Percentiles rank a stretch among this genome's conserved stretches.
phyloP scores from a whole-genome alignment of 108 stramenopile species.

The Skeletonema menzelii region DNA sequence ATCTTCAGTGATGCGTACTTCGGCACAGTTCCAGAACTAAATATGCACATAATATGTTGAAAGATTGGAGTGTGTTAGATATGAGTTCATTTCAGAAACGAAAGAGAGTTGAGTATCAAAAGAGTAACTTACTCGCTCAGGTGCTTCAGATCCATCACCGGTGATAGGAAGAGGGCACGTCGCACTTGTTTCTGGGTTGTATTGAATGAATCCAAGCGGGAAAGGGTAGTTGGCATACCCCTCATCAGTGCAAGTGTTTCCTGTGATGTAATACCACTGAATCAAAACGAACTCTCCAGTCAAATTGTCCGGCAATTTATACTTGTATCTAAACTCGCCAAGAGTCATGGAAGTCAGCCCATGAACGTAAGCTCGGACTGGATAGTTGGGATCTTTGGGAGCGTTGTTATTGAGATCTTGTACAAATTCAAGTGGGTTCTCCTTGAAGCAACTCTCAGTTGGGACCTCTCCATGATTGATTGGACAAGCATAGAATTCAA shows the following conservation, averaged over 20 bases:
- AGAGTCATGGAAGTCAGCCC: not conserved
- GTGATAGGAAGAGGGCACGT: conserved; percentile 9
- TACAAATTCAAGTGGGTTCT: conserved; percentile 38
- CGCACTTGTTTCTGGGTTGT: not conserved
- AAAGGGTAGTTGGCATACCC: not conserved
- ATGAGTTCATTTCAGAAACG: not conserved
- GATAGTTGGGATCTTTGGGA: conserved; percentile 35
- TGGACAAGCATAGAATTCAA: conserved; percentile 47
- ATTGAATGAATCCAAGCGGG: not conserved
- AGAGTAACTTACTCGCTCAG: conserved; percentile 2
- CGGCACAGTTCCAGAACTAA: conserved; percentile 20
- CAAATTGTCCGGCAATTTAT: not conserved
- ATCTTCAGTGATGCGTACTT: conserved; percentile 11
- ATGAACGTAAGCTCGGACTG: conserved; percentile 39
- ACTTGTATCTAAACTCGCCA: not conserved
- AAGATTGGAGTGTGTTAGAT: too few species aligned
- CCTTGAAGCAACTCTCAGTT: conserved; percentile 51
- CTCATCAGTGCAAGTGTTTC: not conserved
- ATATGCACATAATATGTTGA: too few species aligned
- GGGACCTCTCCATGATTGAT: conserved; percentile 25
- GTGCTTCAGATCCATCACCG: conserved; percentile 10
- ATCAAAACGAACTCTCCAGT: conserved; percentile 2
- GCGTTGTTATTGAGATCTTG: conserved; percentile 34
- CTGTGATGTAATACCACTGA: not conserved
- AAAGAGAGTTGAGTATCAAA: not conserved